Evolutionary conservation across 192 early-diverging fungal genomes (phyloP).

Genomic region (Backusella circina): DNA sequence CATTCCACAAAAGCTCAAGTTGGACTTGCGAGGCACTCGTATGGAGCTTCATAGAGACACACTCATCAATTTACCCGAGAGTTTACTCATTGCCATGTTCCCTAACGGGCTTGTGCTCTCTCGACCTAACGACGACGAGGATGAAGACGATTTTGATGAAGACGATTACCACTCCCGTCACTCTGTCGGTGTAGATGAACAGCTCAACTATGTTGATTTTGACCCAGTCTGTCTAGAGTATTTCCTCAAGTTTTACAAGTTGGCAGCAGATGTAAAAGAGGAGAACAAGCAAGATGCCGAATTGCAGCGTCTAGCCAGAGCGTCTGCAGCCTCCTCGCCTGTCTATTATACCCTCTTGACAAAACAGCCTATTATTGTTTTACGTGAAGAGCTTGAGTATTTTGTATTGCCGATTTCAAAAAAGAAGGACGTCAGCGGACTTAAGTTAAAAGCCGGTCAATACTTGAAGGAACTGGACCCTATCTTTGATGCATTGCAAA

Average conservation of each 20-base stretch:
- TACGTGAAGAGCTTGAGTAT: constrained; percentile 79
- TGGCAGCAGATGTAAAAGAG: constrained; percentile 34
- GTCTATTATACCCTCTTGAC: constrained; percentile 46
- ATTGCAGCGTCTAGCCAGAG: constrained; percentile 19
- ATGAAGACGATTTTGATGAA: constrained; percentile 35
- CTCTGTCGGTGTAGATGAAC: constrained; percentile 38
- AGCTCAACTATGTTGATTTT: constrained; percentile 52
- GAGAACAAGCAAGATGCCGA: constrained; percentile 20
- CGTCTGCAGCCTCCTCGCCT: constrained; percentile 17
- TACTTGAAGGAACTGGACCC: constrained; percentile 60
- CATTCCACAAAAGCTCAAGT: constrained; percentile 48
- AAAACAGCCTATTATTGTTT: constrained; percentile 68
- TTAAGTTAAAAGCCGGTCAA: constrained; percentile 61
- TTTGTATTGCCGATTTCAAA: constrained; percentile 39
- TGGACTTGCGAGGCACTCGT: constrained; percentile 56
- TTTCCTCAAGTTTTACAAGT: constrained; percentile 48
- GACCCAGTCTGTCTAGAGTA: constrained; percentile 53
- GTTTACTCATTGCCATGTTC: constrained; percentile 61
- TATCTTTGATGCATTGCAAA: constrained; percentile 74
- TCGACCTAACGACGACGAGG: constrained; percentile 19
- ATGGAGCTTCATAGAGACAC: constrained; percentile 57
- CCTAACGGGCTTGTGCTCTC: constrained; percentile 55
- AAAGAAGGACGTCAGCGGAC: constrained; percentile 36
- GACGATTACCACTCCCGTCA: constrained; percentile 40
- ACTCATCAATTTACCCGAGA: constrained; percentile 54